Evolutionary conservation across 176 grass and related monocot species (phyloP), one percentile per base, ranked within the genome.

Genomic region (Carex scoparia): DNA sequence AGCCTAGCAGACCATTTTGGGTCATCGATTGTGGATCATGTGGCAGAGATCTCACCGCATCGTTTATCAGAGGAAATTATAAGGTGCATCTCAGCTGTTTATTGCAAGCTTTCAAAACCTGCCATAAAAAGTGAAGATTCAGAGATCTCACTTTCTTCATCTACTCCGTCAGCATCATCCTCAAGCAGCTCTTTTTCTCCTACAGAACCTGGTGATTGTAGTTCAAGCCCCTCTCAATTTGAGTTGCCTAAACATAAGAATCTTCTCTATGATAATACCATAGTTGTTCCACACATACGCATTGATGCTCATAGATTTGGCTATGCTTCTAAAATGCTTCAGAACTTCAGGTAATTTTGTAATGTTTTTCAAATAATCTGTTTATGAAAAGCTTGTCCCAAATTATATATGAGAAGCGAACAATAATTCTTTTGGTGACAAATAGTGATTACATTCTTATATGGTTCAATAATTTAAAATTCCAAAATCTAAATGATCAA

Each of bases 31-130:
- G 33, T 85, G 77, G 91, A 93, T 86, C 87, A 95, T 46, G 85
- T 93, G 18, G 79, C 89, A 10, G 92, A 91, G 77, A 92, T 94
- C 79, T 85, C 89, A 61, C 92, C 88, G 9, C 85, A 92, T 85
- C 92, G 88, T 60, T 88, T 98, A 81, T 98, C 95, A 46, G 95
- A 98, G 87, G 95, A 95, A 84, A 95, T 98, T 60, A 58, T 98
- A 46, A 86, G 84, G 84, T 93, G 91, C 89, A 95, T 98, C 80
- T 86, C 88, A 18, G 61, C 85, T 1, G 86, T 95, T 7, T 98
- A 92, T 77, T 95, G 85, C 93, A 98, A 90, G 87, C 93, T 98
- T 84, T 88, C 91, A 49, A 91, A 85, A 40, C 72, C 69, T 37
- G 60, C 89, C 44, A 67, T 76, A n/a, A 37, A 86, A 57, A 65